Evolutionary conservation across 805 yeast genomes (phyloP).

Genomic region (Pichia nanzhaoensis): DNA sequence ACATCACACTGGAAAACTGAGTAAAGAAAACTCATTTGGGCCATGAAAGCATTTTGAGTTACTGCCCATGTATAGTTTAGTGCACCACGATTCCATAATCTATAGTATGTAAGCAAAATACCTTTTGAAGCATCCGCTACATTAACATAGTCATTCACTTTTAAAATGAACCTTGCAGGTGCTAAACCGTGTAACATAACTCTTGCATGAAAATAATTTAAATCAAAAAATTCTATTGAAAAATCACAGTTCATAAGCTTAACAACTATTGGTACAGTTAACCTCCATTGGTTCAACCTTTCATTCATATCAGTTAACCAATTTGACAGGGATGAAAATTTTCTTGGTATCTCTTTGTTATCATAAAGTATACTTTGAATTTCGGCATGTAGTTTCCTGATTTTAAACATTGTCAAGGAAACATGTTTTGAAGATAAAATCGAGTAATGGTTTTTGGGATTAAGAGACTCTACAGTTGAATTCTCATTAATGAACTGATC

Average conservation of each 20-base stretch:
- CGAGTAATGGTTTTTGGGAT: slow-evolving; percentile 19
- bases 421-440: slow-evolving; percentile 56
- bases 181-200: slow-evolving; percentile 70
- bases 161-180: slow-evolving; percentile 55
- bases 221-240: slow-evolving; percentile 57
- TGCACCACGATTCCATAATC: slow-evolving; percentile 46
- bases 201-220: slow-evolving; percentile 73
- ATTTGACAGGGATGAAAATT: slow-evolving; percentile 41
- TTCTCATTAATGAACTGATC: slow-evolving; percentile 47
- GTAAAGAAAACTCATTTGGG: slow-evolving; percentile 79
- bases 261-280: slow-evolving; percentile 46
- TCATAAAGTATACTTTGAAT: slow-evolving; percentile 70
- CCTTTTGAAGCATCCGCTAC: slow-evolving; percentile 61
- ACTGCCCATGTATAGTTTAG: slow-evolving; percentile 92
- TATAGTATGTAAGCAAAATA: slow-evolving; percentile 56
- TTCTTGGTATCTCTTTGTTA: slow-evolving; percentile 62
- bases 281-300: slow-evolving; percentile 58
- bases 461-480: slow-evolving; percentile 2
- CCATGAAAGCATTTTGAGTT: slow-evolving; percentile 81
- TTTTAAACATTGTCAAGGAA: slow-evolving; percentile 57
- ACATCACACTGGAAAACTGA: slow-evolving; percentile 65
- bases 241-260: slow-evolving; percentile 68
- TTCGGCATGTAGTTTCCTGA: slow-evolving; percentile 72
- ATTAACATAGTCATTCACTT: slow-evolving; percentile 45
- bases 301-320: slow-evolving; percentile 56